phyloP scores from a whole-genome alignment of 371 early-diverging fungal species.

The Globomyces sp. region DNA sequence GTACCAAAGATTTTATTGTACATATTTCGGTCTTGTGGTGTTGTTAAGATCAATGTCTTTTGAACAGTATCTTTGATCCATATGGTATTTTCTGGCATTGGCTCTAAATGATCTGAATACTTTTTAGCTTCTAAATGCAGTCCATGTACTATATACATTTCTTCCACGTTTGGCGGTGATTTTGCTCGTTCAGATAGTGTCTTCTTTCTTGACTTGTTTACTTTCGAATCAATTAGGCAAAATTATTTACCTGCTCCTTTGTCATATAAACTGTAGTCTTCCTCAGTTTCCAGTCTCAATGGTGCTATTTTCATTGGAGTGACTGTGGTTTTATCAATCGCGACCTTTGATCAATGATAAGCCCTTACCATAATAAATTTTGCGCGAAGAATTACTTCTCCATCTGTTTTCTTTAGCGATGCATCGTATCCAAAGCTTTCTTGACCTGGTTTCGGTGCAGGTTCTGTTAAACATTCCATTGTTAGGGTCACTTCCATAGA shows the following conservation, averaged over 20 bases:
- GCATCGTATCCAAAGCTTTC: slow-evolving; percentile 17
- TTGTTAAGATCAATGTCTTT: slow-evolving; percentile 69
- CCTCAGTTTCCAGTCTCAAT: slow-evolving; percentile 65
- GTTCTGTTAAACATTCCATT: slow-evolving; percentile 56
- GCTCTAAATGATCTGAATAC: slow-evolving; percentile 18
- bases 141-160: slow-evolving; percentile 72
- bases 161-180: slow-evolving; percentile 79
- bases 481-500: slow-evolving; percentile 88
- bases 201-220: slow-evolving; percentile 69
- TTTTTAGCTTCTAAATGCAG: slow-evolving; percentile 56
- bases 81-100: slow-evolving; percentile 55
- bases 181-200: slow-evolving; percentile 57
- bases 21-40: slow-evolving; percentile 86
- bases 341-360: slow-evolving; percentile 36
- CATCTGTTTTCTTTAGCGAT: not conserved
- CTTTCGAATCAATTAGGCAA: no score
- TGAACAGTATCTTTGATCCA: slow-evolving; percentile 83
- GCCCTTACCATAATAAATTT: slow-evolving; percentile 82
- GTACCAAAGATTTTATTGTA: slow-evolving; percentile 94
- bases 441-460: slow-evolving; percentile 8
- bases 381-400: slow-evolving; percentile 60
- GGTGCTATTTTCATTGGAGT: slow-evolving; percentile 74
- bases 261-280: slow-evolving; percentile 70
- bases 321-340: slow-evolving; percentile 68
- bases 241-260: slow-evolving; percentile 55